phyloP scores from a whole-genome alignment of 768 basidiomycete species.

The Galerina sulciceps region DNA sequence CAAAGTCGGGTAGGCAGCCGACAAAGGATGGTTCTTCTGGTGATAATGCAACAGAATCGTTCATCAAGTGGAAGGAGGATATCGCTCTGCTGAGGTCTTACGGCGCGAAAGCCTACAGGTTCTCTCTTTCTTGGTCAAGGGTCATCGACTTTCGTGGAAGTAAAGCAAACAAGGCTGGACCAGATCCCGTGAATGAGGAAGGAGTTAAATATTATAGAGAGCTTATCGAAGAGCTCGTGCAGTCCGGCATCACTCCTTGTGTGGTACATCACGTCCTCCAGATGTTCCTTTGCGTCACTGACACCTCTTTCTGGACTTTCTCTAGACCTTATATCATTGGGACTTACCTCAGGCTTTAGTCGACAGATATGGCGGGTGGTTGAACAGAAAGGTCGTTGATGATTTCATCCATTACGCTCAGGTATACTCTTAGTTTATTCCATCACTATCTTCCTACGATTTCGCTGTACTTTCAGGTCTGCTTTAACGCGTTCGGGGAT shows the following conservation, averaged over 20 bases:
- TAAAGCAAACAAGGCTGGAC: constrained; percentile 36
- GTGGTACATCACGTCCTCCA: constrained; percentile 41
- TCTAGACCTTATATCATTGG: constrained; percentile 76
- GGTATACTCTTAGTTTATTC: constrained; percentile 25
- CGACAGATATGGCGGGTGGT: constrained; percentile 77
- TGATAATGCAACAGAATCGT: constrained; percentile 72
- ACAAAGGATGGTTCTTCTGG: constrained; percentile 67
- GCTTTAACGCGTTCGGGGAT: constrained; percentile 74
- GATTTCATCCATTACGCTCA: constrained; percentile 69
- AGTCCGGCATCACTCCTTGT: constrained; percentile 63
- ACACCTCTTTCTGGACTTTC: background rate
- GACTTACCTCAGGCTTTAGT: constrained; percentile 76
- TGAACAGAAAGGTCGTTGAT: constrained; percentile 64
- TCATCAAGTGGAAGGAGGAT: constrained; percentile 68
- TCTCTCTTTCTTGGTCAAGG: constrained; percentile 76
- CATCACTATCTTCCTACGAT: background rate
- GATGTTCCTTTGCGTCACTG: constrained; percentile 17
- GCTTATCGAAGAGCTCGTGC: constrained; percentile 67
- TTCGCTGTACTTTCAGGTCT: constrained; percentile 40
- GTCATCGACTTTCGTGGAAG: constrained; percentile 54
- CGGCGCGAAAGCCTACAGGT: constrained; percentile 73
- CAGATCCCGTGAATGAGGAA: constrained; percentile 62
- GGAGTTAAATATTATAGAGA: constrained; percentile 71
- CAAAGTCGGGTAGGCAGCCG: constrained; percentile 41
- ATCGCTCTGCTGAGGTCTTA: constrained; percentile 62